phyloP scores from a whole-genome alignment of 1,284 basidiomycete species.

The Takashimella tepidaria region DNA sequence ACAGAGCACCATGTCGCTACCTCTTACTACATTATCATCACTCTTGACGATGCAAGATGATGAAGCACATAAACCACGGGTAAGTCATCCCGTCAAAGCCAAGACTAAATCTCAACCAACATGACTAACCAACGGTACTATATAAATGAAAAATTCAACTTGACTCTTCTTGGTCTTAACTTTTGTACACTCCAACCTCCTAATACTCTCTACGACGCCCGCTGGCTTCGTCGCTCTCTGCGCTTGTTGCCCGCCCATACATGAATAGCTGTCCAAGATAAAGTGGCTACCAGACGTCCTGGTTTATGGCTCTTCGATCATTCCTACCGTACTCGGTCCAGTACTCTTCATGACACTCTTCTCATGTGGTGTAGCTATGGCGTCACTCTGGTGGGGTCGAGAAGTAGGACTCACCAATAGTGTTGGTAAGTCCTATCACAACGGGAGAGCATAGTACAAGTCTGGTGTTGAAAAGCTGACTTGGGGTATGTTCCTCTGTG shows the following conservation, averaged over 20 bases:
- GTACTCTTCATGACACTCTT: slow-evolving; percentile 77
- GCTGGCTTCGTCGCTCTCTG: no score
- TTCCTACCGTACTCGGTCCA: slow-evolving; percentile 57
- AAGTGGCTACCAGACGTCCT: slow-evolving; percentile 85
- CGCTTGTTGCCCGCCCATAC: background rate
- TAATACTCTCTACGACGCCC: no score
- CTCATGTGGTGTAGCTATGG: slow-evolving; percentile 50
- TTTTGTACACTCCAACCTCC: no score
- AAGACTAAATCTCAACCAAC: no score
- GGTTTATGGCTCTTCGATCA: slow-evolving; percentile 55
- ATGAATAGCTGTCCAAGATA: slow-evolving; percentile 54
- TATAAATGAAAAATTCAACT: no score
- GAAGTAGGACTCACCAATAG: slow-evolving; percentile 43
- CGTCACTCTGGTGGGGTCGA: slow-evolving; percentile 33
- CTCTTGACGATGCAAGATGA: slow-evolving; percentile 38
- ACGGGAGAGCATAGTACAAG: no score
- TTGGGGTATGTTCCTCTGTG: background rate
- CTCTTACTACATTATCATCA: slow-evolving; percentile 29
- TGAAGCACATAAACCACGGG: slow-evolving; percentile 41
- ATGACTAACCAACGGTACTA: no score
- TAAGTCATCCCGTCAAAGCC: slow-evolving; percentile 13
- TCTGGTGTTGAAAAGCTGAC: background rate
- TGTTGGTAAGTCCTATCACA: slow-evolving; percentile 44
- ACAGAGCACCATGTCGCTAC: slow-evolving; percentile 16
- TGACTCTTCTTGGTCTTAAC: no score